Evolutionary conservation across 805 yeast genomes (phyloP).

Genomic region (Yamadazyma akitaensis): DNA sequence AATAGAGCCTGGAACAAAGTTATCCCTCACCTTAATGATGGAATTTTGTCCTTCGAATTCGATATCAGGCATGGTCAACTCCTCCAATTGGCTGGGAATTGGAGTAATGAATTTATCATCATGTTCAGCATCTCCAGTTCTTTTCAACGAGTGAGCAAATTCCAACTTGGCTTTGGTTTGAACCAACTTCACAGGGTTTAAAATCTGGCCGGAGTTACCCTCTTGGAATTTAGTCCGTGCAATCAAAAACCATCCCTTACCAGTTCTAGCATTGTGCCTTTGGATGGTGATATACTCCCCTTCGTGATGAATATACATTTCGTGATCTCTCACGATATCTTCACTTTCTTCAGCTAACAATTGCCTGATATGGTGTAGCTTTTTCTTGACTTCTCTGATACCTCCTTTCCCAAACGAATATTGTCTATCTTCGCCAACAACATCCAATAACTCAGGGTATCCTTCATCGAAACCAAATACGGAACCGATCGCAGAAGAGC

Average conservation of each 20-base stretch:
- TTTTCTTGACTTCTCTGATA: constrained; percentile 67
- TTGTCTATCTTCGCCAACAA: constrained; percentile 69
- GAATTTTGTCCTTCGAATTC: constrained; percentile 47
- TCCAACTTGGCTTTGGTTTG: constrained; percentile 59
- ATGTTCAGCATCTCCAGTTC: constrained; percentile 46
- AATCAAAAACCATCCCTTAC: constrained; percentile 83
- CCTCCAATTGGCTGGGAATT: constrained; percentile 60
- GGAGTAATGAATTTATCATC: constrained; percentile 49
- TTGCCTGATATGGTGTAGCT: constrained; percentile 56
- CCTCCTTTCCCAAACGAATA: constrained; percentile 57
- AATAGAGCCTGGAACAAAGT: constrained; percentile 87
- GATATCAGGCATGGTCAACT: constrained; percentile 49
- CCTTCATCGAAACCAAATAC: constrained; percentile 93
- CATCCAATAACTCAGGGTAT: constrained; percentile 75
- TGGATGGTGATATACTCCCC: constrained; percentile 91
- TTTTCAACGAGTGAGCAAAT: constrained; percentile 56
- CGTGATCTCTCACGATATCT: constrained; percentile 60
- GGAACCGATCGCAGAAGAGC: constrained; percentile 92
- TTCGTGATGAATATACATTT: constrained; percentile 92
- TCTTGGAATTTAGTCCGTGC: constrained; percentile 75
- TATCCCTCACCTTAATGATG: constrained; percentile 52
- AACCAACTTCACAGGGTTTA: constrained; percentile 55
- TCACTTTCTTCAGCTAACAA: constrained; percentile 52
- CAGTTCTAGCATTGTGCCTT: constrained; percentile 76
- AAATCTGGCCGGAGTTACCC: constrained; percentile 44